Evolutionary conservation across 129 eudicot genomes (phyloP).

Genomic region (Escallonia rubra): DNA sequence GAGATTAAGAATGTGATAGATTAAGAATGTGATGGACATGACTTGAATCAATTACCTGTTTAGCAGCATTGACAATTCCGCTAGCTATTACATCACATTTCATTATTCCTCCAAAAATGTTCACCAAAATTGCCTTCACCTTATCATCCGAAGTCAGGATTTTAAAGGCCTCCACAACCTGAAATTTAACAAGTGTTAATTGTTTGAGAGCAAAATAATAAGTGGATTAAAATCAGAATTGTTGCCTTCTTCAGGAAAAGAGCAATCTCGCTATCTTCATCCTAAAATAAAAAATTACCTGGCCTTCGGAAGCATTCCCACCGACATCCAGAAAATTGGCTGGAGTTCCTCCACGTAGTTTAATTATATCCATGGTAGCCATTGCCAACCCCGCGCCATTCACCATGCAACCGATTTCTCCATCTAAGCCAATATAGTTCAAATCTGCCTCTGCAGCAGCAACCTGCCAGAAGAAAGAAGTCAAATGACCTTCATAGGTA

Average conservation of each 20-base stretch:
- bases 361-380: slow-evolving; percentile 99
- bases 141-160: slow-evolving; percentile 95
- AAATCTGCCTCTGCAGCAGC: slow-evolving; percentile 94
- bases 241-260: not conserved
- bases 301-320: slow-evolving; percentile 92
- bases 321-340: slow-evolving; percentile 98
- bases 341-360: slow-evolving; percentile 96
- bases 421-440: slow-evolving; percentile 95
- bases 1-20: not conserved
- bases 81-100: slow-evolving; percentile 96
- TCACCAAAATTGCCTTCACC: slow-evolving; percentile 93
- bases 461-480: slow-evolving; percentile 41
- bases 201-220: not conserved
- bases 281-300: slow-evolving; percentile 29
- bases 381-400: slow-evolving; percentile 98
- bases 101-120: slow-evolving; percentile 98
- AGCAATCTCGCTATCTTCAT: too few species aligned
- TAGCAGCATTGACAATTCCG: slow-evolving; percentile 97
- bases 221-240: too few species aligned
- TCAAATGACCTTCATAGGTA: too few species aligned
- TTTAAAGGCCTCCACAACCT: slow-evolving; percentile 99
- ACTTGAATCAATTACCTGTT: slow-evolving; percentile 43
- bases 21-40: not conserved
- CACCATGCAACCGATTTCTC: slow-evolving; percentile 98
- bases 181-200: not conserved